Evolutionary conservation across 768 basidiomycete genomes (phyloP).

Genomic region (Leccinum subgranulosum): DNA sequence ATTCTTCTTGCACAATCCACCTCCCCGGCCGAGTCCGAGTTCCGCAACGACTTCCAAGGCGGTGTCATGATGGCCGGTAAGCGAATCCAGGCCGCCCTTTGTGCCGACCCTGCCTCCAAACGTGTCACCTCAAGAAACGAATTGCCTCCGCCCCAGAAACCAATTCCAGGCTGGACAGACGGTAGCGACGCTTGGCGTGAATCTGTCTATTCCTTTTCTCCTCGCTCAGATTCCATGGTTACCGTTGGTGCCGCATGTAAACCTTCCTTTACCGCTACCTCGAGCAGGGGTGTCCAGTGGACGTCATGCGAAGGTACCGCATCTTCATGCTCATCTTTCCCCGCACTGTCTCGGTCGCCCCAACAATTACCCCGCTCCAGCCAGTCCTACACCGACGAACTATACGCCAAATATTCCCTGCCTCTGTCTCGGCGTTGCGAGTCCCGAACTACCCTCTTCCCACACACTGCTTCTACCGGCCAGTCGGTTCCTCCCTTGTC

Average conservation of each 20-base stretch:
- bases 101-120: conserved; percentile 39
- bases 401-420: conserved; percentile 54
- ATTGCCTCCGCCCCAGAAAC: conserved; percentile 36
- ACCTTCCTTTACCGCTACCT: conserved; percentile 47
- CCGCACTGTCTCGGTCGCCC: conserved; percentile 20
- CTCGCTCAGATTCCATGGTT: conserved; percentile 37
- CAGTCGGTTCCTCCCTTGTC: conserved; percentile 37
- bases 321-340: conserved; percentile 26
- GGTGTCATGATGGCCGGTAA: conserved; percentile 71
- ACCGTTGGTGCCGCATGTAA: conserved; percentile 28
- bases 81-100: conserved; percentile 48
- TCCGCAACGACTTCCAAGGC: conserved; percentile 44
- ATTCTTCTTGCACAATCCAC: conserved; percentile 26
- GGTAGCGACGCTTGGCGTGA: conserved; percentile 67
- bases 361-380: conserved; percentile 27
- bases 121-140: conserved; percentile 32
- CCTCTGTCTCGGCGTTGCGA: conserved; percentile 56
- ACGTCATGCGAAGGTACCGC: conserved; percentile 34
- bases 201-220: conserved; percentile 51
- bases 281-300: conserved; percentile 51
- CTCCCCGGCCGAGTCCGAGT: conserved; percentile 26
- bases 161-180: conserved; percentile 69
- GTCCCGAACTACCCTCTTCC: conserved; percentile 42
- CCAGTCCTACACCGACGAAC: conserved; percentile 40
- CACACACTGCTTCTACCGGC: conserved; percentile 33